Base-by-base conservation (phyloP, 257 asterid species). In the Fraxinus excelsior region DNA sequence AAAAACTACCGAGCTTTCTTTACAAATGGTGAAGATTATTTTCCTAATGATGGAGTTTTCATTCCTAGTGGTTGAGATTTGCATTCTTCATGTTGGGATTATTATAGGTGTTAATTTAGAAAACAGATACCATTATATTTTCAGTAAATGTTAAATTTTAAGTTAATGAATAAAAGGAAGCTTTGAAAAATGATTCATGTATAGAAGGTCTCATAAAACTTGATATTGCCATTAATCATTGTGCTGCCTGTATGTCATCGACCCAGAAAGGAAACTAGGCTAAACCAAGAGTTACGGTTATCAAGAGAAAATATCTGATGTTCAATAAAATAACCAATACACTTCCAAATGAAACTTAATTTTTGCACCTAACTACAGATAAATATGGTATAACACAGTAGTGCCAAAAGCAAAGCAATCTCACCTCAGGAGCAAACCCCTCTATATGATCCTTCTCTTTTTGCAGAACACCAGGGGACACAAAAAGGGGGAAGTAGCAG, bases 401-500 rank as follows among this genome's bases (percentile, higher is more conserved):
- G 53, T 72, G 23, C 46, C 77, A 73, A 67, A 77, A 40, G 44
- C 23, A 37, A 32, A 23, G 70, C 65, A 62, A 79, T 85, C 91
- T 85, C 40, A 93, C 99, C 97, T 94, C 98, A 67, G 97, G 98
- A 37, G 97, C 97, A 86, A 94, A 92, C 49, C 98, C 98, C 76
- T 92, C 97, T 73, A 92, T 86, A 79, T 94, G 98, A 82, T 94
- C 98, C 88, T 94, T 91, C 85, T 94, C 98, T 79, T 91, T 94
- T 76, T 91, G 92, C 56, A 94, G 87, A 81, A 87, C 98, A 49
- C 79, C 85, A 49, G 88, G 85, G 5, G 99, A 93, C 32, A 95
- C 99, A 82, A 93, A 95, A 53, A 95, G 91, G 19, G 98, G 99
- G 76, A 95, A 95, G 86, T 95, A 95, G 83, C 94, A 89, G 82